Base-by-base conservation (phyloP, 148 eudicot species). In the Euryodendron excelsum region DNA sequence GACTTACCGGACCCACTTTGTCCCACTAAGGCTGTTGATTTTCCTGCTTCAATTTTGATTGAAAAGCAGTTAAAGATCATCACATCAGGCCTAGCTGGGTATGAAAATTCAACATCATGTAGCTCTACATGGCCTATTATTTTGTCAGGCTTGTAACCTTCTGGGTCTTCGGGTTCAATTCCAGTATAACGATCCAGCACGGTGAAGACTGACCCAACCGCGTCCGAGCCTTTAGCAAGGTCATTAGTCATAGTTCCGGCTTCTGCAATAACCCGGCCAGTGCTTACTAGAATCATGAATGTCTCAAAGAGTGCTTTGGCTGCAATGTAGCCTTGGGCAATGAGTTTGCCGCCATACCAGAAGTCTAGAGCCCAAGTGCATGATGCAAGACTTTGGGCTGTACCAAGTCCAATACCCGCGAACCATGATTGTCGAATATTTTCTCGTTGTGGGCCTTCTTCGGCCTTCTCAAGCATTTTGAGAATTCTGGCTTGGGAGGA, bases 1-100 rank as follows among this genome's bases (percentile, higher is more conserved):
- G 98, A 93, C 61, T 93, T 93, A 0, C 98, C 98, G 1, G 98
- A 93, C 55, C 98, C 98, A 69, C 96, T 93, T 72, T 85, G 93
- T 25, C 98, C 98, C 5, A 93, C 98, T 25, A 93, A 60, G 2
- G 94, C 96, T 0, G 94, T 91, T 56, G 96, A 91, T 74, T 83
- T 91, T 21, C 96, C 98, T 0, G 91, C 90, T 44, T 86, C 88
- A 34, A 93, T 91, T 27, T 74, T 78, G n/a, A 93, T 78, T 0
- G 88, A 87, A 63, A 93, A 93, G 73, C 85, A 82, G 72, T 84
- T 83, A 44, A 93, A 90, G 80, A 93, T 82, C 48, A 77, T 52
- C 11, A 81, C 80, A 28, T 86, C 81, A 0, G 90, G 91, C 47
- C 98, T 74, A 13, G 93, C 87, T 0, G 95, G 93, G 76, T 94